These are phyloP conservation scores for Meredithiella fracta DNA, from an alignment of 2,329 filamentous ascomycete species.

Conservation along the genomic window DNA sequence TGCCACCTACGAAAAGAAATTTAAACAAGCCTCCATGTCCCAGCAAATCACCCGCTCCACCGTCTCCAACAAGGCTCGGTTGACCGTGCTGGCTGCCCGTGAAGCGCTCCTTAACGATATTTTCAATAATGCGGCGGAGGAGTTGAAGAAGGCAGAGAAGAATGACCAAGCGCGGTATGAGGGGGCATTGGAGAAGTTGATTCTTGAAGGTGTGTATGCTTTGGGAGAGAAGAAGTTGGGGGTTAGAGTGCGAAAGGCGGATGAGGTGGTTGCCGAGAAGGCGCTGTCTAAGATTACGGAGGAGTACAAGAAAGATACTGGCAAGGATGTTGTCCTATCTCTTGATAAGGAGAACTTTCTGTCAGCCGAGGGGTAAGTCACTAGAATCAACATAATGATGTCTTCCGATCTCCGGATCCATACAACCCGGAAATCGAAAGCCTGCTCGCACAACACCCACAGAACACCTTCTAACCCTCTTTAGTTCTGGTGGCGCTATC, in stretches of 20 bases:
- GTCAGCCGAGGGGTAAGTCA: conserved; percentile 65
- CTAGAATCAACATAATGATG: too few relatives aligned
- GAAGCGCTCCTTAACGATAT: conserved; percentile 84
- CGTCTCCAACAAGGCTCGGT: conserved; percentile 85
- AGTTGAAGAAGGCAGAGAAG: conserved; percentile 42
- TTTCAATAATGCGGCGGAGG: conserved; percentile 64
- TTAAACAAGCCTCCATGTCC: conserved; percentile 95
- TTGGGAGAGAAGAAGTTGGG: conserved; percentile 64
- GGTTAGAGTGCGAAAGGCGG: conserved; percentile 63
- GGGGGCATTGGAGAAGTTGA: conserved; percentile 56
- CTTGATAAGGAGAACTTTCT: conserved; percentile 67
- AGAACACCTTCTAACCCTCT: neutral
- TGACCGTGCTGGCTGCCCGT: conserved; percentile 70
- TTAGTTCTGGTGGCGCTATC: conserved; percentile 65
- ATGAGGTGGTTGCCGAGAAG: conserved; percentile 58
- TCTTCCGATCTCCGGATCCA: too few relatives aligned
- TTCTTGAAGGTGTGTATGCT: conserved; percentile 82
- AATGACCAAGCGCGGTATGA: conserved; percentile 63
- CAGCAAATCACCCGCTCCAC: conserved; percentile 98
- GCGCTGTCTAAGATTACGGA: conserved; percentile 59
- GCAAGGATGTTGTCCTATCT: conserved; percentile 50
- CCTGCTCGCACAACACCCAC: too few relatives aligned
- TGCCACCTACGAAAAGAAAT: conserved; percentile 89
- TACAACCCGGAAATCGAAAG: too few relatives aligned
- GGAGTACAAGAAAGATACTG: conserved; percentile 69